Evolutionary conservation across 768 basidiomycete species (phyloP), one percentile per base, ranked within the genome.

Genomic region (Mycena indigotica): DNA sequence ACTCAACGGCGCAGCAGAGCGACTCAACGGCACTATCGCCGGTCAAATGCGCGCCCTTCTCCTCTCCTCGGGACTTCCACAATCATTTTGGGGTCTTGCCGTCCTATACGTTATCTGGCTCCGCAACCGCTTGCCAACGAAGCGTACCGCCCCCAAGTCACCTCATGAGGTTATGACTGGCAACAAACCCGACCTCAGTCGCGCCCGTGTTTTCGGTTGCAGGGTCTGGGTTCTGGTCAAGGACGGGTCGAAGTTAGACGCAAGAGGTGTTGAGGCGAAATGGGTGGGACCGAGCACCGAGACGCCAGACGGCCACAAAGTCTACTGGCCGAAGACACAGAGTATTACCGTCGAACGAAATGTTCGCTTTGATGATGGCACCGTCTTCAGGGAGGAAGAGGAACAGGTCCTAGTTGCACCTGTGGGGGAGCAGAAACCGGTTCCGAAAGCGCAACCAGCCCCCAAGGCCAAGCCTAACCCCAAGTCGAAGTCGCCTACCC

Each of bases 1-100:
- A 16, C 67, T 67, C 29, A 73, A 71, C 29, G 65, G 72, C 0
- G 45, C 70, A 4, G 66, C 70, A 0, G 67, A 73, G 39, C 38
- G 64, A 0, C 62, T 67, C 10, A 72, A 73, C 28, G 61, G 67
- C 2, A 72, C 68, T 0, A 55, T 66, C 1, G 50, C 64, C 10
- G 62, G 69, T 10, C 40, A 55, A 23, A 63, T 58, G 0, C 60
- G 65, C 1, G 64, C 69, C 0, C 65, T 68, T 60, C 60, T 70
- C 1, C 55, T 64, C 25, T 61, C 54, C n/a, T 52, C 58, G 6
- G 41, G 61, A 1, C 28, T 71, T 2, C 61, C 63, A 0, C 49
- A 61, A 5, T 51, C 54, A 0, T 63, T 71, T 21, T 73, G 70
- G 72, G 59, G 57, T 3, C 60, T 66, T 38, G 65, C 61, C 2